phyloP scores from a whole-genome alignment of 75 land plant species.

The Chamaecyparis obtusa region DNA sequence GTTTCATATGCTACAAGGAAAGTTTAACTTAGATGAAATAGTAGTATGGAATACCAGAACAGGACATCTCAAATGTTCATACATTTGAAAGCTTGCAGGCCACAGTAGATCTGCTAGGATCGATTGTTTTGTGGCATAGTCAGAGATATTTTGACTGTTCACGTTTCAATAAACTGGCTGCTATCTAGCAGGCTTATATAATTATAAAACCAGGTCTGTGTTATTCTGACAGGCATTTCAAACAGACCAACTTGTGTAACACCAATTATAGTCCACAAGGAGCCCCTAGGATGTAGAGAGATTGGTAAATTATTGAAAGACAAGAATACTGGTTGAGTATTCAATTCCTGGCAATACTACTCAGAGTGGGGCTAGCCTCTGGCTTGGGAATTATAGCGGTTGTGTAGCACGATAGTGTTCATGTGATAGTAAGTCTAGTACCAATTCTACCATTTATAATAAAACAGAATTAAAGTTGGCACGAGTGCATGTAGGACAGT shows the following conservation, averaged over 20 bases:
- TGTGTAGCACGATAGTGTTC: too few relatives aligned
- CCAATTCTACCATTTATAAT: too few relatives aligned
- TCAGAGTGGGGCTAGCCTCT: too few relatives aligned
- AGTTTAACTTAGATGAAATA: not conserved
- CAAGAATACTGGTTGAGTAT: too few relatives aligned
- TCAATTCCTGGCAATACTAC: too few relatives aligned
- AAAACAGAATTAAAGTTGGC: not conserved
- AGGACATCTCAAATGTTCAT: not conserved
- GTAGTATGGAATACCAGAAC: not conserved
- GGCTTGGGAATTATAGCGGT: too few relatives aligned
- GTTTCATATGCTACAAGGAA: not conserved
- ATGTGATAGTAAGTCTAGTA: too few relatives aligned
- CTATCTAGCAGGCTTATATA: not conserved
- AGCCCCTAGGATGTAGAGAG: too few relatives aligned
- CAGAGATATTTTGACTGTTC: not conserved
- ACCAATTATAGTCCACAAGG: not conserved
- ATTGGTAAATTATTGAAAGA: too few relatives aligned
- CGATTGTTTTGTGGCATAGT: not conserved
- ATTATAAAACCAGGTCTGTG: not conserved
- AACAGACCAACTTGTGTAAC: not conserved
- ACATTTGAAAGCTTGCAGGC: not conserved
- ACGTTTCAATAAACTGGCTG: not conserved
- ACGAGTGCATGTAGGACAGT: not conserved
- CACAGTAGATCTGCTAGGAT: not conserved
- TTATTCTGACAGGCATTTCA: not conserved